Evolutionary conservation across 768 basidiomycete genomes (phyloP), one percentile per base, ranked within the genome.

Genomic region (Sarcodon aspratus): DNA sequence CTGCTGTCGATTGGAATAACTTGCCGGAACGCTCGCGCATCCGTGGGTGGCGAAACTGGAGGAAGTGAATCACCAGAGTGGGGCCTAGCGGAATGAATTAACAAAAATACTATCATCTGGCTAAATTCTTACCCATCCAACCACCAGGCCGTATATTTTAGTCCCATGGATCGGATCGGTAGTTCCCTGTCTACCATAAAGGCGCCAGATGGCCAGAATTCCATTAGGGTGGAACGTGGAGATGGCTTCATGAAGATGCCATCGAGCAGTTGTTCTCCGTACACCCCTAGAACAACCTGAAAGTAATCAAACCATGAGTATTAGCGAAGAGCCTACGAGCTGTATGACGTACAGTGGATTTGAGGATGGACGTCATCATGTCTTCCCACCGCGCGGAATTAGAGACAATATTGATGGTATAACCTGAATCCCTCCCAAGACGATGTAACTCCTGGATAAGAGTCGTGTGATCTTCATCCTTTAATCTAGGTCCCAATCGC

Each of bases 201-300:
- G 15, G 72, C 72, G n/a, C 74, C 75, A 2, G 72, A 66, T 15
- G 79, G 82, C 65, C 85, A 89, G 57, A 91, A 71, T 64, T 93
- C 89, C 67, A 90, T 76, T 34, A 90, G 68, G 3, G 80, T 79
- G 17, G 84, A 71, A 21, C 73, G 54, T 1, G 54, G 52, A 5
- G 37, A 15, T 7, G 17, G 32, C 17, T 40, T 36, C 76, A 90
- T 79, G 66, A 80, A 89, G 12, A 84, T 62, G 48, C 76, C 63
- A 59, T 90, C 85, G 54, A 84, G 69, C 31, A 89, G 71, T 52
- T 80, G 75, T 46, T 67, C 58, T 3, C 82, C 76, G 55, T 79
- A 68, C 13, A 78, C 73, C 36, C 82, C 79, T 35, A 86, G 54
- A 32, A 85, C 63, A 49, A 85, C 63, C 82, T 84, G 13, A 51